Conservation (phyloP, 768 basidiomycete species). For the Hydnomerulius pinastri region DNA sequence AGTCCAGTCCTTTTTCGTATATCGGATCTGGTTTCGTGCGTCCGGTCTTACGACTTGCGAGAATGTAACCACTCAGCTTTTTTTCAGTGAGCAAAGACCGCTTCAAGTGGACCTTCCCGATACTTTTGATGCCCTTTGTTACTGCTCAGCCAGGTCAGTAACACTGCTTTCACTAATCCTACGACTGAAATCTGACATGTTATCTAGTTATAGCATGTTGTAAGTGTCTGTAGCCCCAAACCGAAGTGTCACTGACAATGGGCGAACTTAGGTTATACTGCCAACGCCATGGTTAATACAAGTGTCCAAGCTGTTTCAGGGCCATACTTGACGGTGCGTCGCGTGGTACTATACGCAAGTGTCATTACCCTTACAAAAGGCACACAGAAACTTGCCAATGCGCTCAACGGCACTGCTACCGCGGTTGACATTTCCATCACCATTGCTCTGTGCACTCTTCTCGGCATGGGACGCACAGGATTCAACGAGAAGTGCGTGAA, state of each 20-base stretch:
- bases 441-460: conserved; percentile 21
- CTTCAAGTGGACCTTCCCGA: conserved; percentile 20
- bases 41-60: conserved; percentile 4
- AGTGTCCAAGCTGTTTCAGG: conserved; percentile 15
- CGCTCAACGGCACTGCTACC: conserved; percentile 13
- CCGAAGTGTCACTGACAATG: conserved; percentile 5
- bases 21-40: conserved; percentile 24
- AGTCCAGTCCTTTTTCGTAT: conserved; percentile 28
- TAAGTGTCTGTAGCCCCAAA: conserved; percentile 3
- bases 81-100: conserved; percentile 14
- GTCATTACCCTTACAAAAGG: conserved; percentile 4
- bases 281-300: conserved; percentile 17
- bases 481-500: conserved; percentile 19
- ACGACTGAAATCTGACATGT: not conserved
- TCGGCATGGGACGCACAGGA: conserved; percentile 25
- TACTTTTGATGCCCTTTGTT: conserved; percentile 19
- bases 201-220: conserved; percentile 17
- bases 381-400: conserved; percentile 15
- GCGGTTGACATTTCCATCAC: conserved; percentile 22
- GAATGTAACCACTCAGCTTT: not conserved
- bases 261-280: conserved; percentile 14
- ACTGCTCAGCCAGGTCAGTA: conserved; percentile 18
- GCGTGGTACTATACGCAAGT: not conserved
- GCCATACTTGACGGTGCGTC: conserved; percentile 20
- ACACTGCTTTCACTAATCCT: not conserved